Evolutionary conservation across 148 eudicot species (phyloP).

Genomic region (Rhododendron simsii): DNA sequence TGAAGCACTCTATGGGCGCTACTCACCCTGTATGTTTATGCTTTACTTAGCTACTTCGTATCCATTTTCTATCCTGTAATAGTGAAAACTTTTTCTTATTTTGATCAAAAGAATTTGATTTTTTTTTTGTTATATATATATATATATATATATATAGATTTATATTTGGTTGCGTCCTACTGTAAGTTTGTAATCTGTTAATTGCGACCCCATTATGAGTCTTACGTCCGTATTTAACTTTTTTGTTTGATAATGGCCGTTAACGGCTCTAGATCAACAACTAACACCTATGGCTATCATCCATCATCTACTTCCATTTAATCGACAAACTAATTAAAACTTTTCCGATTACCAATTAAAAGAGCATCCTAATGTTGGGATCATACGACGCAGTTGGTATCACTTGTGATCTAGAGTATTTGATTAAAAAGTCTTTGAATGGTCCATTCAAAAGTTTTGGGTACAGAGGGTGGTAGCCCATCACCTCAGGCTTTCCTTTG

Average conservation of each 20-base stretch:
- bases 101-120: not conserved
- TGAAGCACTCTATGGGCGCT: conserved; percentile 70
- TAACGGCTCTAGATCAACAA: not conserved
- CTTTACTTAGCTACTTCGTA: not conserved
- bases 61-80: not conserved
- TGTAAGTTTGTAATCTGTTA: not conserved
- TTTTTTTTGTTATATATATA: not conserved
- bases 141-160: no score
- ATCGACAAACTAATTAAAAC: not conserved
- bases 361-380: not conserved
- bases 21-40: conserved; percentile 62
- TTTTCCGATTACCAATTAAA: not conserved
- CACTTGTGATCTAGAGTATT: not conserved
- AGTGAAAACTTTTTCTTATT: not conserved
- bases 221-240: not conserved
- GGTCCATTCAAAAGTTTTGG: not conserved
- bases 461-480: not conserved
- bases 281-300: not conserved
- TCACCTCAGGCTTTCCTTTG: not conserved
- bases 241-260: not conserved
- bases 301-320: not conserved
- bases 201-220: not conserved
- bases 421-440: not conserved
- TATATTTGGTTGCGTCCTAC: not conserved
- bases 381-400: not conserved